Evolutionary conservation across 108 stramenopile genomes (phyloP).

Genomic region (Discostella pseudostelligera): DNA sequence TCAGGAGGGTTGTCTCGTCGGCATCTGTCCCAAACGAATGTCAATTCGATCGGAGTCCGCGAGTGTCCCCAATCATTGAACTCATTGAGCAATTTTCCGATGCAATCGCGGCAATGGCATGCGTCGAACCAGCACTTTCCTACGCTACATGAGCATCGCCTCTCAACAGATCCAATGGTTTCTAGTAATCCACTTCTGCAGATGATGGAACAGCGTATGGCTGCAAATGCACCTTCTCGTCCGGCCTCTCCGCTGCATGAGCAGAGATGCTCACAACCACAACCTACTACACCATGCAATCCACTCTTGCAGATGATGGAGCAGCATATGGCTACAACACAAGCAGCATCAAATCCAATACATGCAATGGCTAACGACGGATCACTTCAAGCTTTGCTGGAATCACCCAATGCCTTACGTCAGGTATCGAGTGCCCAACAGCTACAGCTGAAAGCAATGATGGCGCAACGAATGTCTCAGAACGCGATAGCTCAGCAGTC

Average conservation of each 20-base stretch:
- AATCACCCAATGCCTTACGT: too few relatives aligned
- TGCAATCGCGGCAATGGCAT: background rate
- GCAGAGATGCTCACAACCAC: too few relatives aligned
- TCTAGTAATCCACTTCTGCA: constrained; percentile 33
- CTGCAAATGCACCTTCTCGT: constrained; percentile 8
- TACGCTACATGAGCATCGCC: background rate
- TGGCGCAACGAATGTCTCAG: too few relatives aligned
- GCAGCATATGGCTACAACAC: background rate
- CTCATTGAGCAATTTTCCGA: constrained; percentile 4
- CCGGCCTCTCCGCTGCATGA: too few relatives aligned
- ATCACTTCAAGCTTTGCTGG: too few relatives aligned
- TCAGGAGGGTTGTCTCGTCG: constrained; percentile 1
- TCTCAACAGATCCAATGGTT: background rate
- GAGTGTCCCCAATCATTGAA: constrained; percentile 30
- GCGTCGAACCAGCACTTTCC: constrained; percentile 12
- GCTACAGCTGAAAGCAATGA: too few relatives aligned
- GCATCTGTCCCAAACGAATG: constrained; percentile 1
- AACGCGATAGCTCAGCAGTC: too few relatives aligned
- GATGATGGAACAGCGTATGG: constrained; percentile 45
- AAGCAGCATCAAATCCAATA: background rate
- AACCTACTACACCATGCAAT: too few relatives aligned
- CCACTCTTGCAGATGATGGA: too few relatives aligned
- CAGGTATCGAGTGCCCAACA: too few relatives aligned
- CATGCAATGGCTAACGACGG: too few relatives aligned
- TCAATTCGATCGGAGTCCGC: constrained; percentile 12